These are phyloP conservation scores for Helianthus tuberosus DNA, from an alignment of 129 eudicot genomes.

Conservation along the genomic window DNA sequence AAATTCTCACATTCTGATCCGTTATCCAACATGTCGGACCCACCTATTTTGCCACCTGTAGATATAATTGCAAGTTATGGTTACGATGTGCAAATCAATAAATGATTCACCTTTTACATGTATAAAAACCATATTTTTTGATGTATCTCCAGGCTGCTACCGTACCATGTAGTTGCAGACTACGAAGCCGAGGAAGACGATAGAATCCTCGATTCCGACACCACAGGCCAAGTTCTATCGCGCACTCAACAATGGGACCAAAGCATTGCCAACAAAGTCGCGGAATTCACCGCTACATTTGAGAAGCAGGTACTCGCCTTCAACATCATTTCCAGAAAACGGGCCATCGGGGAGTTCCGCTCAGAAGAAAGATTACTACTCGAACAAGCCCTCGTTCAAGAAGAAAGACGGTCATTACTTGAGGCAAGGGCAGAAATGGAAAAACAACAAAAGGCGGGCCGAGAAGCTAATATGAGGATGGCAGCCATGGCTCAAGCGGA, in stretches of 20 bases:
- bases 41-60: not conserved
- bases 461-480: constrained; percentile 50
- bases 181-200: constrained; percentile 61
- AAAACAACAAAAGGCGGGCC: constrained; percentile 79
- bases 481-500: constrained; percentile 44
- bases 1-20: not conserved
- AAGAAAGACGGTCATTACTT: constrained; percentile 56
- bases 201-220: constrained; percentile 46
- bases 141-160: constrained; percentile 63
- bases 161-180: constrained; percentile 51
- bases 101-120: not conserved
- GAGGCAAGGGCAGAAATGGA: constrained; percentile 75
- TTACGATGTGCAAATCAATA: not conserved
- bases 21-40: not conserved
- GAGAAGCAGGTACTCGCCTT: constrained; percentile 45
- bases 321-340: constrained; percentile 37
- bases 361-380: constrained; percentile 38
- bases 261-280: constrained; percentile 51
- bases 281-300: constrained; percentile 42
- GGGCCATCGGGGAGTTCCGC: constrained; percentile 40
- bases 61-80: not conserved
- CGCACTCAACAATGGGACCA: constrained; percentile 71
- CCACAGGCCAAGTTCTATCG: constrained; percentile 40
- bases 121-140: not conserved
- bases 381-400: constrained; percentile 61